Evolutionary conservation across 129 eudicot genomes (phyloP).

Genomic region (Ambrosia trifida): DNA sequence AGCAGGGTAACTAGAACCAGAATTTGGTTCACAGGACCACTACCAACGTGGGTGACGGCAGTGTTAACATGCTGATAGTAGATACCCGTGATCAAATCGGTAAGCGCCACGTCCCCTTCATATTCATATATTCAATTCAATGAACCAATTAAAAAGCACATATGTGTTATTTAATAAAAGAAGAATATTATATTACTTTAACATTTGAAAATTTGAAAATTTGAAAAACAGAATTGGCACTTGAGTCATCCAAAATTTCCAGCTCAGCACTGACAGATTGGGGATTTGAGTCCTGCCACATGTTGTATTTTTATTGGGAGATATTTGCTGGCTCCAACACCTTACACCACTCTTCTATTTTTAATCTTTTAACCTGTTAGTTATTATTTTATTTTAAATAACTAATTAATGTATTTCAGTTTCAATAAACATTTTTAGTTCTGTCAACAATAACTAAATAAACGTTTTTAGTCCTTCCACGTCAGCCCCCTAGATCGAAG

Average conservation of each 20-base stretch:
- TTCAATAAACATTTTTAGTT: not conserved
- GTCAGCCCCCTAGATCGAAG: too few relatives aligned
- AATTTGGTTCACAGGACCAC: too few relatives aligned
- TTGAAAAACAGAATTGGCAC: conserved; percentile 8
- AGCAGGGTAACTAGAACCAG: too few relatives aligned
- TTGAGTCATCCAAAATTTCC: conserved; percentile 1
- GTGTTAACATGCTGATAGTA: too few relatives aligned
- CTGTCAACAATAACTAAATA: not conserved
- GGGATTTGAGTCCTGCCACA: conserved; percentile 16
- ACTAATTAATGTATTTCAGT: not conserved
- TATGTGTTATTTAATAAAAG: too few relatives aligned
- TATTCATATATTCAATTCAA: not conserved
- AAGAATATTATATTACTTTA: too few relatives aligned
- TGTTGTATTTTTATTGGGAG: conserved; percentile 13
- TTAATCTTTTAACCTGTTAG: not conserved
- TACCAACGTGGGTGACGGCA: too few relatives aligned
- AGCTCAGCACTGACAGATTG: conserved; percentile 9
- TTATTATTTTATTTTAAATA: too few relatives aligned
- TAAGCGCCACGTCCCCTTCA: too few relatives aligned
- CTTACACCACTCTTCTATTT: not conserved
- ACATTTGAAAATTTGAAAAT: not conserved
- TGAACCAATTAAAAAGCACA: not conserved
- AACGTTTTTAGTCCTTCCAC: too few relatives aligned
- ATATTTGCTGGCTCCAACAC: conserved; percentile 29
- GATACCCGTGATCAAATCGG: too few relatives aligned